Evolutionary conservation across 192 early-diverging fungal species (phyloP).

Genomic region (Coemansia sp.): DNA sequence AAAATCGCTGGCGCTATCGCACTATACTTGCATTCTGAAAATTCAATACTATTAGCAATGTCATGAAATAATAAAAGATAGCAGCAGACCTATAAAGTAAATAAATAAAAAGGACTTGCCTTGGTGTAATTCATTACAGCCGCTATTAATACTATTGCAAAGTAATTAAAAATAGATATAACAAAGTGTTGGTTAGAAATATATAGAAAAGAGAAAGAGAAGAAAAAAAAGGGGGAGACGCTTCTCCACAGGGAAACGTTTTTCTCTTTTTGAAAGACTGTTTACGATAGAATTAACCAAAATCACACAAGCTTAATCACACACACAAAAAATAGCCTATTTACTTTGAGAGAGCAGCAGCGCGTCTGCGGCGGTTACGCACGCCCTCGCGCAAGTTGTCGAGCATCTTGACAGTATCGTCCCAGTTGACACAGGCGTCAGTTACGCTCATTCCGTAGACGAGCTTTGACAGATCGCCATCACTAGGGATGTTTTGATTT

Average conservation of each 20-base stretch:
- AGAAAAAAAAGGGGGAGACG: neutral
- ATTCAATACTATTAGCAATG: slow-evolving; percentile 14
- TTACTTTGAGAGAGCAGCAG: slow-evolving; percentile 22
- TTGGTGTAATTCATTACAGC: slow-evolving; percentile 53
- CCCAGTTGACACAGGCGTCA: slow-evolving; percentile 94
- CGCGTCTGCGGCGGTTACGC: slow-evolving; percentile 63
- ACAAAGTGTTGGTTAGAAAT: slow-evolving; percentile 13
- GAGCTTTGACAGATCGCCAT: slow-evolving; percentile 71
- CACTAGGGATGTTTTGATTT: slow-evolving; percentile 73
- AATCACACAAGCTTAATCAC: slow-evolving; percentile 6
- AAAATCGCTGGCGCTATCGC: slow-evolving; percentile 53
- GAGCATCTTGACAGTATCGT: slow-evolving; percentile 79
- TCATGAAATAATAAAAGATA: neutral
- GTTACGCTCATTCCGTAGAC: slow-evolving; percentile 92
- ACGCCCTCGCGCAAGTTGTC: slow-evolving; percentile 77
- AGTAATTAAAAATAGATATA: neutral
- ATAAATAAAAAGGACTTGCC: slow-evolving; percentile 20
- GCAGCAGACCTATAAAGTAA: neutral
- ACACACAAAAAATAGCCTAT: neutral
- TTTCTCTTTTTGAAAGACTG: neutral
- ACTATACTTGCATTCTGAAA: slow-evolving; percentile 33
- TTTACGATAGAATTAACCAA: slow-evolving; percentile 3
- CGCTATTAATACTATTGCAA: neutral
- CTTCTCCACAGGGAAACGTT: slow-evolving; percentile 4
- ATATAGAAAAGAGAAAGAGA: slow-evolving; percentile 10